Conservation (phyloP, 805 yeast genomes). For the Pichia scutulata region DNA sequence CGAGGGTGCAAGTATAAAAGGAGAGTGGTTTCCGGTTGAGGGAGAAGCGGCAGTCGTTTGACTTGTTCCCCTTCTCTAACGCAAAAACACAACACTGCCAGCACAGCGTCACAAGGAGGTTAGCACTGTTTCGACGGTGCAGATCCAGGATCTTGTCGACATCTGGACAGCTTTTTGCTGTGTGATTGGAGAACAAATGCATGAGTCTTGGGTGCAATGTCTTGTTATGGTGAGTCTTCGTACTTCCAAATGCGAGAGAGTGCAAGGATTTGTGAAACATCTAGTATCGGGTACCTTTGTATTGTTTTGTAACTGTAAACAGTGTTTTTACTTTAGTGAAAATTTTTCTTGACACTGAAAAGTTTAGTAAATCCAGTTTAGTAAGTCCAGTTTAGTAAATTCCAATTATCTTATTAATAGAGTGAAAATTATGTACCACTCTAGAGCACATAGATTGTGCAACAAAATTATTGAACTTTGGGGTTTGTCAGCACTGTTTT, state of each 20-base stretch:
- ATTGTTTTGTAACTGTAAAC: too few species aligned
- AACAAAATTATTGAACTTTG: too few species aligned
- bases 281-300: background rate
- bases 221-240: conserved; percentile 6
- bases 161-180: background rate
- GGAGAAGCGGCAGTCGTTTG: too few species aligned
- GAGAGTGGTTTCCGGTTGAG: background rate
- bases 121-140: background rate
- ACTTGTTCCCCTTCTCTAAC: conserved; percentile 5
- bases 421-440: too few species aligned
- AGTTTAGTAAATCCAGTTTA: too few species aligned
- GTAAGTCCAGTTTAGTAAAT: too few species aligned
- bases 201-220: conserved; percentile 10
- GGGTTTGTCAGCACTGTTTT: too few species aligned
- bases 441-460: too few species aligned
- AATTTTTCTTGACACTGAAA: too few species aligned
- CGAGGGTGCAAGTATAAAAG: background rate
- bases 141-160: background rate
- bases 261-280: conserved; percentile 10
- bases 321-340: too few species aligned
- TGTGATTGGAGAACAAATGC: background rate
- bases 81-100: conserved; percentile 1
- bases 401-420: too few species aligned
- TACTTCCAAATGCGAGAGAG: conserved; percentile 4
- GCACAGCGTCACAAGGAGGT: conserved; percentile 8